Base-by-base conservation (phyloP, 192 early-diverging fungal species). In the Oehlia diaphana region DNA sequence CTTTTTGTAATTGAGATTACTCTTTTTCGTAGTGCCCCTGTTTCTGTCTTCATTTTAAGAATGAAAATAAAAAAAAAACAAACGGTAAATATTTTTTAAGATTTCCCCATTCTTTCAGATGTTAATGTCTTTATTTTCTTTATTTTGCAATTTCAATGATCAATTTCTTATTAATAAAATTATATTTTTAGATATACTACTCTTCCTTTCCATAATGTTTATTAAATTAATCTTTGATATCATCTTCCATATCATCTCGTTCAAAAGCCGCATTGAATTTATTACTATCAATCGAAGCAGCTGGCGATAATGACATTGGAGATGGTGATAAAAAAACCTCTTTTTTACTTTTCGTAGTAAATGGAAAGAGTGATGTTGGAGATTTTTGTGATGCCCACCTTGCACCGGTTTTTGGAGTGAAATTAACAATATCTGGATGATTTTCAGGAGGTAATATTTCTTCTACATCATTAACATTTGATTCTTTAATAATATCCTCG, bases 311-410 rank as follows among this genome's bases (percentile, higher is more conserved):
- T 28, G 64, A 31, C 44, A 47, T 47, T 47, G 64, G 64, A 33
- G 64, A 66, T 33, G 64, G 64, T 66, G 64, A 66, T 33, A 21
- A 66, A 33, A 26, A 16, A 66, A 21, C 9, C 2, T 31, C 4
- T 31, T 33, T 28, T 66, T 10, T 26, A 33, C 4, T 19, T 58
- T 58, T 58, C 5, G 12, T 66, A 13, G 12, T 66, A 13, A 31
- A 66, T 13, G 31, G 31, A 12, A 66, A 33, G 4, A 66, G 9
- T 6, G 68, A 70, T 70, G 71, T 50, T 33, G 71, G 71, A 26
- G 71, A 72, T 50, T 72, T 72, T 28, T 53, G 12, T 28, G 71
- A 72, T 50, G 71, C 19, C 71, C 71, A 72, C 5, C 42, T 72
- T 16, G 71, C 71, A 50, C 12, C 23, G 0, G 71, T 50, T 28